Base-by-base conservation (phyloP, 345 rosid genomes). In the Brassica carinata region DNA sequence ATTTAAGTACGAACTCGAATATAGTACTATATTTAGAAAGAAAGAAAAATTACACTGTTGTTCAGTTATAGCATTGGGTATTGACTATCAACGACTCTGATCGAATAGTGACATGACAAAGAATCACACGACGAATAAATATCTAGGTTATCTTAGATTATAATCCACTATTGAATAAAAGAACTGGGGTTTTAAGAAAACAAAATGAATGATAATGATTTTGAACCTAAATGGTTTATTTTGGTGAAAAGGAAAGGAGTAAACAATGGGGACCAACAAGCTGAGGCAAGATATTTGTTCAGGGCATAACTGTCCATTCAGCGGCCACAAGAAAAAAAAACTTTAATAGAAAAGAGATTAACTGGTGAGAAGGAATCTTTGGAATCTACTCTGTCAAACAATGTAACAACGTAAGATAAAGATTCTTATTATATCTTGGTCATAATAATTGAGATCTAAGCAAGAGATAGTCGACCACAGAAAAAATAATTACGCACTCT, bases 361-460 rank as follows among this genome's bases (percentile, higher is more conserved):
- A 73, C 13, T 67, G 79, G 72, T 69, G 67, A 73, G 27, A 79
- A 67, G 77, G 86, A 87, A 85, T 88, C 83, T 77, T 11, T 72
- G 84, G 84, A 81, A 76, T 81, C 84, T 77, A 66, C 70, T 40
- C 19, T 71, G 84, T 76, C 84, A 81, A 77, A 65, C 65, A 26
- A 33, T 23, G 75, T 73, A 64, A 64, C 23, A 57, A 70, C 71
- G 66, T 23, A 57, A 45, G 30, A 15, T 53, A 15, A 83, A 78
- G 73, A 78, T 78, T 73, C 79, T 72, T 65, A 69, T 71, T 61
- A 63, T 61, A 53, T 29, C 65, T 58, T 18, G 36, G 34, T 19
- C 63, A 73, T 18, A 63, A 81, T 81, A 71, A 81, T 81, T 75
- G 80, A 81, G 77, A 30, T 70, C 72, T 30, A 59, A 75, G 68